Evolutionary conservation across 139 green algal genomes (phyloP).

Genomic region (Pleodorina starrii): DNA sequence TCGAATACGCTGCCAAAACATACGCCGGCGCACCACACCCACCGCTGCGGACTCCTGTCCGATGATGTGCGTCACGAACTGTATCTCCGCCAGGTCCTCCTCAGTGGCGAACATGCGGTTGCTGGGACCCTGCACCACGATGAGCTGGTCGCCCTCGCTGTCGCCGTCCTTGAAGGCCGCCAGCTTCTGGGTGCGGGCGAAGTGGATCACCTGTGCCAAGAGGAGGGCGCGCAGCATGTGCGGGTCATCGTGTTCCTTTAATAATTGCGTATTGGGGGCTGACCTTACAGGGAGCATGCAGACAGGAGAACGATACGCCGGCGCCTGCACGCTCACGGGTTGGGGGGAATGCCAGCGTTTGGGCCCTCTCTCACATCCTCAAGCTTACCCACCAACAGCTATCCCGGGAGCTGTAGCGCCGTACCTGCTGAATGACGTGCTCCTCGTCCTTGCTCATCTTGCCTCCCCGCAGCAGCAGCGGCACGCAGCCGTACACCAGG

Average conservation of each 20-base stretch:
- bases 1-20: no score
- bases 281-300: no score
- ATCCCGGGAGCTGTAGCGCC: no score
- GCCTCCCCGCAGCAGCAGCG: constrained; percentile 47
- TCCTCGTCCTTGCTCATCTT: constrained; percentile 19
- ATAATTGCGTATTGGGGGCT: no score
- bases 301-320: no score
- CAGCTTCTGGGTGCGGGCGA: constrained; percentile 35
- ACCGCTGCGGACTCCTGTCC: constrained; percentile 51
- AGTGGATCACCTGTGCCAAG: constrained; percentile 37
- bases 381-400: no score
- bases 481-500: constrained; percentile 56
- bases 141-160: constrained; percentile 57
- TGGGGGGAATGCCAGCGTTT: no score
- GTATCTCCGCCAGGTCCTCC: constrained; percentile 54
- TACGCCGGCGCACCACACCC: background rate
- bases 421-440: constrained; percentile 42
- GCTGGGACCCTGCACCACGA: constrained; percentile 56
- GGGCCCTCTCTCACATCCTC: no score
- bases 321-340: no score
- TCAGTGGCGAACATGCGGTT: constrained; percentile 35
- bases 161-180: constrained; percentile 44
- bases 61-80: constrained; percentile 52
- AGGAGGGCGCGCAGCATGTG: no score
- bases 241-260: no score